Evolutionary conservation across 1,284 basidiomycete genomes (phyloP).

Genomic region (Irpex sp.): DNA sequence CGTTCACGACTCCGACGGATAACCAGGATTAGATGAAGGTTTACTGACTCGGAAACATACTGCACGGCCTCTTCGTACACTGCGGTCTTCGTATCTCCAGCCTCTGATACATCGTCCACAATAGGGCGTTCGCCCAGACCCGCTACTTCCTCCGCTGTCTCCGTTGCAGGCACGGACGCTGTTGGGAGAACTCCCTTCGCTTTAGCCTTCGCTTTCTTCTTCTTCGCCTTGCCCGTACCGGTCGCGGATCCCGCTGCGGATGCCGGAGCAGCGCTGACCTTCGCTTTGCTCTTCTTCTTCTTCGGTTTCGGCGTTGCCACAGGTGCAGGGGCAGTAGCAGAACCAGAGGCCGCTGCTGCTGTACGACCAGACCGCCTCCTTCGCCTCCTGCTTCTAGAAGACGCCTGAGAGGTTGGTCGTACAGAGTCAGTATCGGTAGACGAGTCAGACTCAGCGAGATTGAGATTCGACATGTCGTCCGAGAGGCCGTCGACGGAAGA

Average conservation of each 20-base stretch:
- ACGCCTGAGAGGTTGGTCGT: conserved; percentile 8
- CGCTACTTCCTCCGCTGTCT: background rate
- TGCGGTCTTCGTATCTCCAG: conserved; percentile 34
- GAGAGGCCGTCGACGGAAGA: conserved; percentile 10
- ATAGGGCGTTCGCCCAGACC: conserved; percentile 36
- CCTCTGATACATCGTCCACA: conserved; percentile 51
- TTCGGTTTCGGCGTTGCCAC: conserved; percentile 2
- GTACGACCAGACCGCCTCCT: background rate
- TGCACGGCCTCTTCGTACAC: conserved; percentile 50
- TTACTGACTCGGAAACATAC: conserved; percentile 35
- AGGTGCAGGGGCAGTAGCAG: background rate
- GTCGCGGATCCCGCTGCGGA: background rate
- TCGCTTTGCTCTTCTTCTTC: conserved; percentile 10
- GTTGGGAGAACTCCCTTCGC: conserved; percentile 14
- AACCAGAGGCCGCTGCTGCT: background rate
- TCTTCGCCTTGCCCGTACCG: conserved; percentile 5
- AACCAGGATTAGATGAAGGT: background rate
- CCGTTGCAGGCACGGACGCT: background rate
- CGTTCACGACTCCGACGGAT: no score
- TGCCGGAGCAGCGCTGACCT: conserved; percentile 4
- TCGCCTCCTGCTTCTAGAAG: background rate
- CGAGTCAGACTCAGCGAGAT: conserved; percentile 4
- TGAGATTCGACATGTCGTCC: conserved; percentile 7
- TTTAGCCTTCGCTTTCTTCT: conserved; percentile 10
- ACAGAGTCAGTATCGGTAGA: background rate